Evolutionary conservation across 2,329 filamentous ascomycete species (phyloP).

Genomic region (Aspergillus fijiensis): DNA sequence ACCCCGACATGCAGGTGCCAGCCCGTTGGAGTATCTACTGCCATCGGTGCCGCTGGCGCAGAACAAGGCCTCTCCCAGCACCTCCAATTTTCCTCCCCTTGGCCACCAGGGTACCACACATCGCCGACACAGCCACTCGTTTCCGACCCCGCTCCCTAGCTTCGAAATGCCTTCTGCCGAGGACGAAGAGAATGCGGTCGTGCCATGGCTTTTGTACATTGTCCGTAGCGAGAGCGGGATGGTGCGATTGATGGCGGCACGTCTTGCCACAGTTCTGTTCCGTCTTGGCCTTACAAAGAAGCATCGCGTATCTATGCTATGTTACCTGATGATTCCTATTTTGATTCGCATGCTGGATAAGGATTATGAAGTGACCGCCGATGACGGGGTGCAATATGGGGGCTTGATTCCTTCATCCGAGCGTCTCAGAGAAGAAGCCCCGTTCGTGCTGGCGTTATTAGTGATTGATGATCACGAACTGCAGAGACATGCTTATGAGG

Average conservation of each 20-base stretch:
- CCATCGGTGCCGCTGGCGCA: slow-evolving; percentile 49
- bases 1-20: slow-evolving; percentile 48
- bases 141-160: slow-evolving; percentile 34
- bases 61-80: slow-evolving; percentile 27
- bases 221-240: slow-evolving; percentile 58
- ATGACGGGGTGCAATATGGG: slow-evolving; percentile 40
- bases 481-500: slow-evolving; percentile 79
- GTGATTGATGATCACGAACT: slow-evolving; percentile 75
- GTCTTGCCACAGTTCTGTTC: slow-evolving; percentile 68
- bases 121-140: slow-evolving; percentile 38
- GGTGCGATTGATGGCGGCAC: slow-evolving; percentile 66
- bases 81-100: slow-evolving; percentile 56
- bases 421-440: slow-evolving; percentile 66
- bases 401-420: slow-evolving; percentile 46
- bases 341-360: slow-evolving; percentile 66
- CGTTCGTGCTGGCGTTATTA: slow-evolving; percentile 73
- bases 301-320: slow-evolving; percentile 63
- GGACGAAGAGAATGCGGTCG: slow-evolving; percentile 67
- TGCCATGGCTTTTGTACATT: slow-evolving; percentile 70
- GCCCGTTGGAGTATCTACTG: slow-evolving; percentile 65
- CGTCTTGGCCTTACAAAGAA: slow-evolving; percentile 66
- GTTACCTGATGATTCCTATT: slow-evolving; percentile 67
- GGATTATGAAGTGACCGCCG: slow-evolving; percentile 41
- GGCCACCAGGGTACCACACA: slow-evolving; percentile 42
- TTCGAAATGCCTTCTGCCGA: slow-evolving; percentile 49